These are phyloP conservation scores for Mangifera indica DNA, from an alignment of 345 rosid genomes.

Conservation along the genomic window DNA sequence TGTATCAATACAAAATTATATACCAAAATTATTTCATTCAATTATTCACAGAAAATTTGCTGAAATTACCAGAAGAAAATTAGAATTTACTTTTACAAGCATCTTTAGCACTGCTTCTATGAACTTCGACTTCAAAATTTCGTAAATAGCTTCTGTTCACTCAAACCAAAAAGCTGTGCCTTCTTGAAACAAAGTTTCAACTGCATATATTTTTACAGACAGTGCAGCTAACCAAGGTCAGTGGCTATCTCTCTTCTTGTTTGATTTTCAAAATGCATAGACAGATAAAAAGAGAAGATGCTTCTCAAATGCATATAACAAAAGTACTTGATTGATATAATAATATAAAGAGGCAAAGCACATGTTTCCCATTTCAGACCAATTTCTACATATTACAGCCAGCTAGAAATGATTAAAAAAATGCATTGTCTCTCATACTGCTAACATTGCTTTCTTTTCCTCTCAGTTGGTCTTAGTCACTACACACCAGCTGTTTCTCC, in stretches of 20 bases:
- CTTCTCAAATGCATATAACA: background rate
- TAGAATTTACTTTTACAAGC: background rate
- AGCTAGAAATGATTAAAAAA: constrained; percentile 9
- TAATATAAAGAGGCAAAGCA: background rate
- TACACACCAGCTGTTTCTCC: constrained; percentile 56
- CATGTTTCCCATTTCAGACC: background rate
- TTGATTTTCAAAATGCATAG: no score
- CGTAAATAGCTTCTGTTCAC: background rate
- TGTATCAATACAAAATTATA: no score
- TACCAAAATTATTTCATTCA: no score
- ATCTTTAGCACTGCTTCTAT: background rate
- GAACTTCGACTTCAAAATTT: background rate
- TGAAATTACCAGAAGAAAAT: background rate
- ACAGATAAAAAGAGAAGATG: no score
- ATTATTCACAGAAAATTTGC: background rate
- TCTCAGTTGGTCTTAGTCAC: constrained; percentile 17
- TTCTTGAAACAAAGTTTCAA: background rate
- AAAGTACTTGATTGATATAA: background rate
- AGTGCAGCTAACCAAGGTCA: no score
- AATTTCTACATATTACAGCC: constrained; percentile 15
- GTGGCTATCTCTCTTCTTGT: no score
- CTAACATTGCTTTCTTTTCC: constrained; percentile 12
- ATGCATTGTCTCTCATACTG: constrained; percentile 5
- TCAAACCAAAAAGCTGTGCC: background rate
- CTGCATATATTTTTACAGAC: no score